Base-by-base conservation (phyloP, 2,329 filamentous ascomycete genomes). In the Pseudodiploospora longispora region DNA sequence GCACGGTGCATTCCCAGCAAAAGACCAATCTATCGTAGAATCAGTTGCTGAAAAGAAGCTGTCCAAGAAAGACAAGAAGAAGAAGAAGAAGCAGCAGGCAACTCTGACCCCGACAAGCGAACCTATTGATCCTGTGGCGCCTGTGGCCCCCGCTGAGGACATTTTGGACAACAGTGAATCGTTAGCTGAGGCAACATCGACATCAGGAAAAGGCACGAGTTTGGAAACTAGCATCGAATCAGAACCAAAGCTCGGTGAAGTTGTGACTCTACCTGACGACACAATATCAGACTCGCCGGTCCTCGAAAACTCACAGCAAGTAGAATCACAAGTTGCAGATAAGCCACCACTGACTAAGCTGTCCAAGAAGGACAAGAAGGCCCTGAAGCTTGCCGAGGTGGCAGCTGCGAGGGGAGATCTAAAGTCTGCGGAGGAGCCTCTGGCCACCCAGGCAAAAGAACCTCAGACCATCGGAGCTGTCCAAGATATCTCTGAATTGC, bases 291-390 rank as follows among this genome's bases (percentile, higher is more conserved):
- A 19, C 19, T 19, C 3, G 19, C 19, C 19, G 19, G 19, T 19
- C 19, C 19, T 3, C 19, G 32, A 34, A 34, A 34, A 9, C 32
- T 34, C 32, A 34, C 32, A 12, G 32, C 44, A 46, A 30, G 48
- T 47, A 19, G 27, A 34, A 4, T 30, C 39, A 7, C 41, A 43
- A 30, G 43, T 52, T 19, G 28, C 33, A 27, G 48, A 53, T 4
- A 43, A 47, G 12, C 47, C 42, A 40, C 30, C 27, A 12, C 28
- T 49, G 10, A 36, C 48, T 4, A 59, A 60, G 46, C 57, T 55
- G 46, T 52, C 53, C 12, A 63, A 59, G 46, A 61, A 65, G 44
- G 56, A 66, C 36, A 65, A 62, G 50, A 62, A 63, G 49, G 56
- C 57, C 7, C 60, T 63, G 50, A 64, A 61, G 38, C 50, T 59